Percentiles rank a stretch among this genome's conserved stretches.
These are phyloP conservation scores for Paulownia fortunei DNA, from an alignment of 257 asterid species.

Conservation along the genomic window DNA sequence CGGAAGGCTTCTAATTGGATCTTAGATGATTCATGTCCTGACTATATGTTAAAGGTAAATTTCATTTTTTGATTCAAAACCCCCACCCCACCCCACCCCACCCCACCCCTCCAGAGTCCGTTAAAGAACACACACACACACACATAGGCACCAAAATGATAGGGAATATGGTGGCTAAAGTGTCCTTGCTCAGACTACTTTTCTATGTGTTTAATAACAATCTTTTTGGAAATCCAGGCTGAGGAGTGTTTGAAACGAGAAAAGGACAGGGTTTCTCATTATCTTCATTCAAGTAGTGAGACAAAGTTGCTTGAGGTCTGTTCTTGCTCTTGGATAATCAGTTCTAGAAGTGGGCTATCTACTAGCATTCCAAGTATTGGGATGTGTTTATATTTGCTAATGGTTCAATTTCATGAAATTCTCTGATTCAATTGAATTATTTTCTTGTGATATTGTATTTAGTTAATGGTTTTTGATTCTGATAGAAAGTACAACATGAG, in stretches of 20 bases:
- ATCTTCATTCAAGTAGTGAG: conserved; percentile 68
- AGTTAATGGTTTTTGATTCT: neutral
- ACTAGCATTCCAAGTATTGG: neutral
- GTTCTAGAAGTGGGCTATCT: conserved; percentile 21
- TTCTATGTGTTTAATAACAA: conserved; percentile 11
- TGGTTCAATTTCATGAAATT: neutral
- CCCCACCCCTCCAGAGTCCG: neutral
- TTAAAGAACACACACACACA: neutral
- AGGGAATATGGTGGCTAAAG: conserved; percentile 1
- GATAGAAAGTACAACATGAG: conserved; percentile 67
- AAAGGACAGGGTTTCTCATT: conserved; percentile 60
- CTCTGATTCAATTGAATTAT: neutral
- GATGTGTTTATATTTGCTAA: neutral
- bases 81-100: neutral
- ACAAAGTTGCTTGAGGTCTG: conserved; percentile 65
- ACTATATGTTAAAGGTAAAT: conserved; percentile 60
- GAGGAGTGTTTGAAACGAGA: conserved; percentile 65
- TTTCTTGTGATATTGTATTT: neutral
- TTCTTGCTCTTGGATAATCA: conserved; percentile 32
- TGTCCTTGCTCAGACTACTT: conserved; percentile 9
- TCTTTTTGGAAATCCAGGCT: conserved; percentile 45
- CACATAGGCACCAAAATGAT: conserved; percentile 10
- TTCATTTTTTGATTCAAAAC: neutral
- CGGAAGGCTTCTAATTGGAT: conserved; percentile 76
- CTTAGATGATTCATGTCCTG: conserved; percentile 64